Base-by-base conservation (phyloP, 768 basidiomycete genomes). In the Phallus indusiatus region DNA sequence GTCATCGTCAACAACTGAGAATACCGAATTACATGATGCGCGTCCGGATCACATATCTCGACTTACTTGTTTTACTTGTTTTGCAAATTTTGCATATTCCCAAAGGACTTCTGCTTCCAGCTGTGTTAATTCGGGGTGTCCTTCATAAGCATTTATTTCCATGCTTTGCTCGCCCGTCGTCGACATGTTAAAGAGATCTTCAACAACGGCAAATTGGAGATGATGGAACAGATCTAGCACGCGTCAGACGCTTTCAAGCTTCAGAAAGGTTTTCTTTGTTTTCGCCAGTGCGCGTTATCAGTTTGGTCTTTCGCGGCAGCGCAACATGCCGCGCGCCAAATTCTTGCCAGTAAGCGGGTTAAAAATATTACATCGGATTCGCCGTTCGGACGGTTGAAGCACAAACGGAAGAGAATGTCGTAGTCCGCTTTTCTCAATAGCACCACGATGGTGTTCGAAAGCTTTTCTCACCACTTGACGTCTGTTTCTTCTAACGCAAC, bases 51-150 rank as follows among this genome's bases (percentile, higher is more conserved):
- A 1, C 14, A 28, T 14, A 10, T 22, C 36, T 18, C 14, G 18
- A 72, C 83, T 62, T 62, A 94, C 94, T 69, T 79, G 75, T 69
- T 86, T 90, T 63, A 94, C 75, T 68, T 90, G 83, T 53, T 88
- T 81, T 0, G 87, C 84, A 17, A 95, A 77, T 65, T 91, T 91
- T 33, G 90, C 89, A 68, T 95, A 95, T 69, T 96, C 93, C 89
- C 90, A 93, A 37, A 96, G 81, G 0, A 93, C 83, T 37, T 90
- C 82, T 6, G 87, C 81, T 70, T 96, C 89, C 5, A 85, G 71
- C 2, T 77, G 66, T 1, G 86, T 80, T 21, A 94, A 73, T 62
- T 77, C 78, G 0, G 85, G 79, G 66, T 94, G 83, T 1, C 77
- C 78, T 55, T 83, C 81, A 66, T 92, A 92, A 8, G 90, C 90